Evolutionary conservation across 352 stramenopile species (phyloP), one percentile per base, ranked within the genome.

Genomic region (Phytophthora litchii): DNA sequence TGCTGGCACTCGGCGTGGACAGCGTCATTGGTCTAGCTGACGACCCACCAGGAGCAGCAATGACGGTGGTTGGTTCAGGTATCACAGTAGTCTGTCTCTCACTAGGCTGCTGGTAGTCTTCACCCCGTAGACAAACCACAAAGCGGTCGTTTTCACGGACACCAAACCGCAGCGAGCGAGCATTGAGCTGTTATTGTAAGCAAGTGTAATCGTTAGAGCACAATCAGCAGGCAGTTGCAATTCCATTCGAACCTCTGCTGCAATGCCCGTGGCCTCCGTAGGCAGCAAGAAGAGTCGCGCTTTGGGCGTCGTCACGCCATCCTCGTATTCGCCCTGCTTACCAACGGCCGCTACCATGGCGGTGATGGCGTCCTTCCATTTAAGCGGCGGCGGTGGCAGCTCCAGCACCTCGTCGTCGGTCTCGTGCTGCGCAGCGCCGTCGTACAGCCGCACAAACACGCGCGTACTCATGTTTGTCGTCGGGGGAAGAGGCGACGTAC

Each of bases 61-160:
- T 32, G 31, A 38, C 27, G 3, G 23, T 27, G 5, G 23, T 27
- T 27, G 19, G 10, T 20, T 34, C 21, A 42, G 17, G 19, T 19
- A 19, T 23, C 20, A 14, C 36, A 35, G 35, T 19, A 9, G 16
- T 11, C 19, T 58, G 51, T n/a, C 53, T 31, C 45, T 72, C 58
- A 8, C 50, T 64, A 4, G 72, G 67, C 50, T 76, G 70, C 43
- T 83, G 64, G 70, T 92, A 92, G 59, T 90, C 76, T 51, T 92
- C 83, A 11, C 83, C 83, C 14, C 77, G 54, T 11, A 92, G 63
- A 45, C 78, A 92, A 37, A 92, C 63, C 20, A 87, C 83, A 27
- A 92, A 90, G 29, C 70, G 74, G 70, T 92, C 83, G 54, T 92
- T 90, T 64, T 92, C 83, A 36, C 83, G 80, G 36, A 90, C 79